Conservation (phyloP, 2,329 filamentous ascomycete species). For the Neonectria neomacrospora region DNA sequence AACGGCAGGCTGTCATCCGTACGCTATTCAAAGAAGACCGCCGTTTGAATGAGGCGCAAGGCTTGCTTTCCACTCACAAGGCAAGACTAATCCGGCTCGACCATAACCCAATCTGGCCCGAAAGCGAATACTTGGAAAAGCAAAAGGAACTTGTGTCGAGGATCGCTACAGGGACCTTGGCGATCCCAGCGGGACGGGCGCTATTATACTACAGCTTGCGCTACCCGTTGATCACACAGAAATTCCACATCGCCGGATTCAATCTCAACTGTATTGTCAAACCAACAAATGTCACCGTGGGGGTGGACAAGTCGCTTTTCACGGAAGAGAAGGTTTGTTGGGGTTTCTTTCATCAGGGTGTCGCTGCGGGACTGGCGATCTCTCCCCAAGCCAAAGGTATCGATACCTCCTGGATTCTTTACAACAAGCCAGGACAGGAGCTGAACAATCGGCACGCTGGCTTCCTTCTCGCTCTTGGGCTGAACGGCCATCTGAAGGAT, state of each 20-base stretch:
- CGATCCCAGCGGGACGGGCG: slow-evolving; percentile 86
- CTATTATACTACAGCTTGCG: slow-evolving; percentile 90
- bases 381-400: slow-evolving; percentile 91
- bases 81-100: slow-evolving; percentile 82
- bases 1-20: slow-evolving; percentile 83
- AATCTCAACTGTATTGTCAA: slow-evolving; percentile 92
- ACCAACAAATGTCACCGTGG: slow-evolving; percentile 89
- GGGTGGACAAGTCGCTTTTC: slow-evolving; percentile 87
- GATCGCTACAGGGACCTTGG: slow-evolving; percentile 86
- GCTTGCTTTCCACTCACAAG: slow-evolving; percentile 85
- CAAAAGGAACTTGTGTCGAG: slow-evolving; percentile 91
- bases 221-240: slow-evolving; percentile 90
- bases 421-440: slow-evolving; percentile 90
- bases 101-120: slow-evolving; percentile 80
- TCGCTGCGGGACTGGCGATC: slow-evolving; percentile 91
- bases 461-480: slow-evolving; percentile 86
- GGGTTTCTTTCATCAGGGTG: slow-evolving; percentile 98
- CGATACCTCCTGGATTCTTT: slow-evolving; percentile 98
- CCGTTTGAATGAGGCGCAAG: slow-evolving; percentile 85
- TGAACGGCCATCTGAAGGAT: slow-evolving; percentile 94
- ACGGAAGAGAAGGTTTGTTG: slow-evolving; percentile 97
- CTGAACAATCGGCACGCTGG: slow-evolving; percentile 96
- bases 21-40: slow-evolving; percentile 93
- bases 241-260: slow-evolving; percentile 89
- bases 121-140: slow-evolving; percentile 88